These are phyloP conservation scores for Spongiforma sp. DNA, from an alignment of 1,284 basidiomycete genomes.

Conservation along the genomic window DNA sequence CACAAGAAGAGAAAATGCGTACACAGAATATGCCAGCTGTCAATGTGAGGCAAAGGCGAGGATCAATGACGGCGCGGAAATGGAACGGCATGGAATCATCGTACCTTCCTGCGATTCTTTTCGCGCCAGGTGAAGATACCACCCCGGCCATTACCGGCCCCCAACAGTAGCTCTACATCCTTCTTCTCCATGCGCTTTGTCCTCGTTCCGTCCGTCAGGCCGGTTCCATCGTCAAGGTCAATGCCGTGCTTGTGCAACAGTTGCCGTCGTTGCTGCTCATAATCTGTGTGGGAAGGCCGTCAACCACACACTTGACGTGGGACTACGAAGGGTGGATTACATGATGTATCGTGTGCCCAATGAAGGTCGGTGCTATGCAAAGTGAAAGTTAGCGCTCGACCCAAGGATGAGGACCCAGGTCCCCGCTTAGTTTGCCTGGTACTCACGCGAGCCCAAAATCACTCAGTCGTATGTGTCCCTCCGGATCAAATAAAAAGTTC, in stretches of 20 bases:
- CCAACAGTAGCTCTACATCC: conserved; percentile 82
- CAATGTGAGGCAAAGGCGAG: conserved; percentile 24
- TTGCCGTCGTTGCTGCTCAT: conserved; percentile 91
- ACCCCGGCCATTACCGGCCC: conserved; percentile 73
- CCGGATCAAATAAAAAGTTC: conserved; percentile 94
- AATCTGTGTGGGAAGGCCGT: conserved; percentile 61
- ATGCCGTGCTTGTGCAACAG: conserved; percentile 93
- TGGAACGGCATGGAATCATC: conserved; percentile 29
- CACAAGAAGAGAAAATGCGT: conserved; percentile 44
- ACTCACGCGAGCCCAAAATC: conserved; percentile 96
- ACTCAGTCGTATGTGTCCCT: conserved; percentile 93
- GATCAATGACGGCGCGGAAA: conserved; percentile 27
- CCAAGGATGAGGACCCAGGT: conserved; percentile 22
- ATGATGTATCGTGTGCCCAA: conserved; percentile 93
- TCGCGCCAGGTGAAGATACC: conserved; percentile 94
- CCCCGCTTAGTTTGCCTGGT: conserved; percentile 25
- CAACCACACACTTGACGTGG: conserved; percentile 29
- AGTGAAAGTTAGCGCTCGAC: conserved; percentile 20
- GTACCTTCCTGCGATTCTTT: conserved; percentile 87
- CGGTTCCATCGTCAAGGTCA: conserved; percentile 84
- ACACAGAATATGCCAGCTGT: conserved; percentile 94
- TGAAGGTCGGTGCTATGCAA: conserved; percentile 76
- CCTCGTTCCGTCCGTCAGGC: conserved; percentile 65
- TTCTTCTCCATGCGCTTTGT: conserved; percentile 78
- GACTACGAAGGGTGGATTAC: conserved; percentile 42